These are phyloP conservation scores for Ophiostoma ips DNA, from an alignment of 2,329 filamentous ascomycete species.

Conservation along the genomic window DNA sequence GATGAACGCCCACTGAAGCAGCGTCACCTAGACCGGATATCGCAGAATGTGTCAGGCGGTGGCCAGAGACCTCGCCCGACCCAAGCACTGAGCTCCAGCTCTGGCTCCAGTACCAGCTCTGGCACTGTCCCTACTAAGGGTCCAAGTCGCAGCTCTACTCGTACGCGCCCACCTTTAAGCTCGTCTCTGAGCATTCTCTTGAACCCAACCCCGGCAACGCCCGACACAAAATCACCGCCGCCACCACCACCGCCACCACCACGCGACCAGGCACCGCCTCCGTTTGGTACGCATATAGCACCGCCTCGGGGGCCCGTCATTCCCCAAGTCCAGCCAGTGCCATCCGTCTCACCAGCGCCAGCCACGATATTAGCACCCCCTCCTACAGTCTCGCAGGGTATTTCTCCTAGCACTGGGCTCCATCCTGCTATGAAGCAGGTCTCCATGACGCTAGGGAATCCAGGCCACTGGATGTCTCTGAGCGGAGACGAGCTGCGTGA, in stretches of 20 bases:
- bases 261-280: background rate
- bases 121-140: background rate
- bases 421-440: slow-evolving; percentile 1
- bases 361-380: background rate
- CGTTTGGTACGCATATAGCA: background rate
- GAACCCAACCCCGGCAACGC: slow-evolving; percentile 10
- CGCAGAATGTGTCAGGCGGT: background rate
- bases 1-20: slow-evolving; percentile 23
- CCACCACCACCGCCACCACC: background rate
- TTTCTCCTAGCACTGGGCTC: background rate
- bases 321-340: background rate
- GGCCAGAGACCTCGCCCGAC: background rate
- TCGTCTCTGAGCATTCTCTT: slow-evolving; percentile 13
- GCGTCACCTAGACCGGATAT: slow-evolving; percentile 18
- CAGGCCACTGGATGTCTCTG: slow-evolving; percentile 9
- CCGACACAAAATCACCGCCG: slow-evolving; percentile 1
- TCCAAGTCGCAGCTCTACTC: background rate
- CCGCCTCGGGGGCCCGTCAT: background rate
- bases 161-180: slow-evolving; percentile 3
- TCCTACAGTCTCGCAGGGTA: background rate
- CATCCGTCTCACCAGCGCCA: background rate
- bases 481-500: slow-evolving; percentile 18
- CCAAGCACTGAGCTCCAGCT: background rate
- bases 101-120: background rate
- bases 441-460: slow-evolving; percentile 4